A percentile compares a stretch with the other conserved stretches of the same genome.
These are phyloP conservation scores for Microdochium bolleyi DNA, from an alignment of 2,329 filamentous ascomycete genomes.

Conservation along the genomic window DNA sequence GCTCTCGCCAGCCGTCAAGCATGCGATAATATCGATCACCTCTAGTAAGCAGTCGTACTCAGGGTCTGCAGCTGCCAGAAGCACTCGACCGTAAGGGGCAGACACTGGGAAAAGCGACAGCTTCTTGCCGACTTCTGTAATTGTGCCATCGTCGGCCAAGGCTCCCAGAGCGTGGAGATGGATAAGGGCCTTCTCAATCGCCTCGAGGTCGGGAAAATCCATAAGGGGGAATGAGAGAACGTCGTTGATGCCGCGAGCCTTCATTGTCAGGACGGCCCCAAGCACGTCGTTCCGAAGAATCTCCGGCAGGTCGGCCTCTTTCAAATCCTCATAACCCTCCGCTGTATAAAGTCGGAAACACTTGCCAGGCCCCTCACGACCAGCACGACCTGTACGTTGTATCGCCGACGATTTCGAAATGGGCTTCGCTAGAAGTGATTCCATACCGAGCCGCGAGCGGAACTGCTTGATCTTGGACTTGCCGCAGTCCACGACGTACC, in stretches of 20 bases:
- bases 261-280: conserved; percentile 84
- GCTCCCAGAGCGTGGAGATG: conserved; percentile 75
- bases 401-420: conserved; percentile 92
- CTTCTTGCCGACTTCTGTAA: conserved; percentile 65
- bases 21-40: conserved; percentile 74
- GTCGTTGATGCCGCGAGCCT: conserved; percentile 78
- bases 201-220: conserved; percentile 68
- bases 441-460: conserved; percentile 73
- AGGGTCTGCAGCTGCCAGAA: conserved; percentile 68
- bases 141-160: conserved; percentile 60
- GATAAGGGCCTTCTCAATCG: conserved; percentile 73
- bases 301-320: conserved; percentile 74
- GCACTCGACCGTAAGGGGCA: conserved; percentile 70
- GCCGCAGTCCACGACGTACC: conserved; percentile 85
- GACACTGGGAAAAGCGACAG: conserved; percentile 81
- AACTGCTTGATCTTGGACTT: conserved; percentile 95
- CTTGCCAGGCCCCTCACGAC: conserved; percentile 83
- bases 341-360: conserved; percentile 88
- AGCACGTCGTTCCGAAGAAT: conserved; percentile 86
- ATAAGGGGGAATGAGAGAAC: conserved; percentile 78
- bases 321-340: conserved; percentile 59
- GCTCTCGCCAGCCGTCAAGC: conserved; percentile 54
- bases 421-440: conserved; percentile 81
- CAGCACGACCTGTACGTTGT: conserved; percentile 84
- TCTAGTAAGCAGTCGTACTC: conserved; percentile 69